phyloP scores from a whole-genome alignment of 2,329 filamentous ascomycete genomes.

The Xylariaceae sp. region DNA sequence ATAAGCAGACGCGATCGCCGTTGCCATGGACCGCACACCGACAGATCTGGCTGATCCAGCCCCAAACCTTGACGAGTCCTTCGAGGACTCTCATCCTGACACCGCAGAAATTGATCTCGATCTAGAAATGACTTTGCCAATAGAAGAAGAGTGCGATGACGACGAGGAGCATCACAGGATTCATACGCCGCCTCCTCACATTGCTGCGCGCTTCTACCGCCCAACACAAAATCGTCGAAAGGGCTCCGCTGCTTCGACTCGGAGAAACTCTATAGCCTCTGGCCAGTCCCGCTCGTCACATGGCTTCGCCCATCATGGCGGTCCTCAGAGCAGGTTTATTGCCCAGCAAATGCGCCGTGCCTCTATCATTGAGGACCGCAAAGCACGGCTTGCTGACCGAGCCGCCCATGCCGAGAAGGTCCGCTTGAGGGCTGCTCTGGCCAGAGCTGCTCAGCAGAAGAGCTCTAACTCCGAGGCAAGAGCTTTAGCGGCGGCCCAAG shows the following conservation, averaged over 20 bases:
- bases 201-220: conserved; percentile 73
- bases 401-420: conserved; percentile 82
- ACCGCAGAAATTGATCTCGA: conserved; percentile 30
- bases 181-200: conserved; percentile 65
- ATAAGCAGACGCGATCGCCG: conserved; percentile 5
- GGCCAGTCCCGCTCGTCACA: conserved; percentile 65
- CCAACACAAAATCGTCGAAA: conserved; percentile 62
- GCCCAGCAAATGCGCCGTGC: conserved; percentile 74
- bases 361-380: conserved; percentile 75
- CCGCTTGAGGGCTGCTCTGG: conserved; percentile 66
- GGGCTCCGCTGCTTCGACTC: conserved; percentile 71
- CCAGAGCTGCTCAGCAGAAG: conserved; percentile 62
- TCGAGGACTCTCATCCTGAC: conserved; percentile 30
- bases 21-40: conserved; percentile 41
- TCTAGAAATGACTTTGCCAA: conserved; percentile 28
- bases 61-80: conserved; percentile 36
- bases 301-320: conserved; percentile 47
- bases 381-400: conserved; percentile 71
- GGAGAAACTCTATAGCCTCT: conserved; percentile 74
- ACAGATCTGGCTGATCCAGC: conserved; percentile 39
- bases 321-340: conserved; percentile 69
- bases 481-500: conserved; percentile 70
- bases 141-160: conserved; percentile 31
- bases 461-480: conserved; percentile 67
- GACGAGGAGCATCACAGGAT: conserved; percentile 30